Base-by-base conservation (phyloP, 768 basidiomycete species). In the Roridomyces roridus region DNA sequence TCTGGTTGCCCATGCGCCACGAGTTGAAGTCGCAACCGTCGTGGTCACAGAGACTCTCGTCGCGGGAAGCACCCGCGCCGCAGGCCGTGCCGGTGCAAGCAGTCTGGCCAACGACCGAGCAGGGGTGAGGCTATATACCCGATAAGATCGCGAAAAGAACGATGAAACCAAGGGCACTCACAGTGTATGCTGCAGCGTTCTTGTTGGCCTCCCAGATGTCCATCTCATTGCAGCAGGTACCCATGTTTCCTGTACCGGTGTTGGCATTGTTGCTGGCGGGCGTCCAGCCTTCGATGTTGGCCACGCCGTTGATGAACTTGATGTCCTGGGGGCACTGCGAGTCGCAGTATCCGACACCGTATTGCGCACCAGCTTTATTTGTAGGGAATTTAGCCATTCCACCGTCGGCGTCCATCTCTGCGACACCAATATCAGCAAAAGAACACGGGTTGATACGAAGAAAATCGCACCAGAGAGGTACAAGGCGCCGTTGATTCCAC, bases 21-120 rank as follows among this genome's bases (percentile, higher is more conserved):
- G 83, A 81, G 80, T 84, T 85, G 78, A 83, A 84, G 66, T 84
- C 83, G 70, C 83, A 85, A 44, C 83, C 83, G 60, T 80, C 81
- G 55, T 73, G 71, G 69, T 85, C 82, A 70, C 83, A 85, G 41
- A 80, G 67, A n/a, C n/a, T n/a, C n/a, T n/a, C n/a, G n/a, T n/a
- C n/a, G n/a, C n/a, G n/a, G 46, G 76, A 75, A 63, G 70, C 65
- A 62, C 44, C 58, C 57, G 65, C 69, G 46, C 70, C 71, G 59
- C 80, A 81, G 39, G 72, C 67, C 44, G 67, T 72, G 39, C 79
- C 80, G 21, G 65, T 57, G 76, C 83, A 85, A 46, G 74, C 77
- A 29, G 79, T 43, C 21, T 55, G 46, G 14, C 76, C 78, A 29
- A 62, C 57, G 59, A 72, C 69, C n/a, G 71, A 67, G 73, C 82